Base-by-base conservation (phyloP, 2,329 filamentous ascomycete species). In the Pyrenochaeta sp. region DNA sequence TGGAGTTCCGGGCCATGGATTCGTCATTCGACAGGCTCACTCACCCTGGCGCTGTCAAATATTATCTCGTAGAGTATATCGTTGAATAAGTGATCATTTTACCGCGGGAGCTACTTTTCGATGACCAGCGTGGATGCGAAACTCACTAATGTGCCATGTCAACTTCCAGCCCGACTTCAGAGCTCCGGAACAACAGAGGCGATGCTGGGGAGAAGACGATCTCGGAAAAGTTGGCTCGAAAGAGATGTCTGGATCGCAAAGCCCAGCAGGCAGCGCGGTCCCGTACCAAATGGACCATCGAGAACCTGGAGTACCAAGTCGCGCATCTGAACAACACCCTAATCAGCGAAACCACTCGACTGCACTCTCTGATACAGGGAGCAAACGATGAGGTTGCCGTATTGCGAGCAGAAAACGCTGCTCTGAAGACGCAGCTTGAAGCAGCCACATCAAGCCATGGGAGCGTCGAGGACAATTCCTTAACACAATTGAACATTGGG, bases 181-280 rank as follows among this genome's bases (percentile, higher is more conserved):
- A 30, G 14, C 15, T 17, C 14, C 19, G 7, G 27, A 8, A 6
- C 13, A 18, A 8, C n/a, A 6, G 19, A 8, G 11, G 7, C 27
- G 28, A 5, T 7, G 6, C 14, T 19, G 14, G 19, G 4, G 35
- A 37, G 14, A 37, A 29, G 23, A 20, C 14, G n/a, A 14, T 21
- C 3, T n/a, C 21, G 17, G 55, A 59, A 17, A 58, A 52, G 26
- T 32, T 60, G 4, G 38, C 53, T 17, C 43, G 47, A 23, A 63
- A 63, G 37, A 44, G 59, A 8, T 51, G 53, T 5, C 44, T 58
- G n/a, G 59, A 63, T 30, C 37, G 59, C 9, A 63, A 63, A 38
- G 48, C 47, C n/a, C 55, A 63, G 27, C 53, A 48, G 14, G 58
- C 59, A 1, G 61, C 61, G 53, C 48, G 59, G 11, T 56, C 60